A percentile compares a stretch with the other conserved stretches of the same genome.
Evolutionary conservation across 306 rosid genomes (phyloP).

Genomic region (Castanospermum australe): DNA sequence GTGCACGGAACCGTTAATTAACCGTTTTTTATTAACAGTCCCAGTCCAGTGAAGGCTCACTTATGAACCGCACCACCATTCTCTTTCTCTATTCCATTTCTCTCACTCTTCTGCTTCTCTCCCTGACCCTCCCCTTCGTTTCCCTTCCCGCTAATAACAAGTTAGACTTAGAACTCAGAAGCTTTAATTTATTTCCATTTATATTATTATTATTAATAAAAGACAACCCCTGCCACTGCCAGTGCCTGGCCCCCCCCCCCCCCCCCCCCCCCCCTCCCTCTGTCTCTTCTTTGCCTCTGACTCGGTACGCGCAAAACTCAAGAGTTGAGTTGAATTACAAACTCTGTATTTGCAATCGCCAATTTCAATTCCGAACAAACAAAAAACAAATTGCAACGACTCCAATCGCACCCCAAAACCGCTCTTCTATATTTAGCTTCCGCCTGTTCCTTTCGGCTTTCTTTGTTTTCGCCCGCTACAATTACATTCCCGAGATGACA

Average conservation of each 20-base stretch:
- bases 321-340: too few relatives aligned
- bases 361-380: too few relatives aligned
- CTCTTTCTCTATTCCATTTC: not conserved
- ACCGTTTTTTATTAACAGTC: not conserved
- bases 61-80: too few relatives aligned
- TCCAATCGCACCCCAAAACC: not conserved
- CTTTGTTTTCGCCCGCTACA: not conserved
- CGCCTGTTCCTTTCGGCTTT: not conserved
- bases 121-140: not conserved
- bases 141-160: not conserved
- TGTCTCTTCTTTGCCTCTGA: too few relatives aligned
- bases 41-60: not conserved
- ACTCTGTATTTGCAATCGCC: too few relatives aligned
- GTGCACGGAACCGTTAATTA: constrained; percentile 23
- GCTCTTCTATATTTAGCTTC: not conserved
- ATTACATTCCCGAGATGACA: not conserved
- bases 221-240: not conserved
- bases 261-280: not conserved
- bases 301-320: too few relatives aligned
- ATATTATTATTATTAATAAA: not conserved
- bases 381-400: too few relatives aligned
- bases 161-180: too few relatives aligned
- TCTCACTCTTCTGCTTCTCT: too few relatives aligned
- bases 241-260: not conserved
- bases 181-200: too few relatives aligned